phyloP scores from a whole-genome alignment of 208 protist genomes.

The Endotrypanum monterogeii region DNA sequence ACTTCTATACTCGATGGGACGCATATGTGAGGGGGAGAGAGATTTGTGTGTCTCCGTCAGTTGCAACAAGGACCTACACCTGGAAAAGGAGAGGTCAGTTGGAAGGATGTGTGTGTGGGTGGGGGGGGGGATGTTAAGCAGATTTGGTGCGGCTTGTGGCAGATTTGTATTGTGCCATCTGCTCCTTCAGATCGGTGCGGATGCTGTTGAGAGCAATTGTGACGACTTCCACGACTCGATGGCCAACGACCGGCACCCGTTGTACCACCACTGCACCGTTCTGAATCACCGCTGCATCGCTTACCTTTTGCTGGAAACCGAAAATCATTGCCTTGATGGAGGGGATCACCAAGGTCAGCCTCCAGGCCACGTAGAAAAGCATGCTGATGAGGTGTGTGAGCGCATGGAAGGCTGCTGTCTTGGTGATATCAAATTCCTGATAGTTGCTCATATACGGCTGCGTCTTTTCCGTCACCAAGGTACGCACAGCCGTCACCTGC shows the following conservation, averaged over 20 bases:
- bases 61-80: background rate
- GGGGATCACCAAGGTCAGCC: conserved; percentile 20
- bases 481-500: conserved; percentile 29
- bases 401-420: conserved; percentile 36
- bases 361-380: conserved; percentile 35
- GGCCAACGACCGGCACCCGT: conserved; percentile 40
- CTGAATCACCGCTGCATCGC: conserved; percentile 2
- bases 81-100: too few relatives aligned
- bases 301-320: conserved; percentile 20
- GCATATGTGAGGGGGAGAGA: background rate
- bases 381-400: conserved; percentile 38
- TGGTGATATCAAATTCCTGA: conserved; percentile 45
- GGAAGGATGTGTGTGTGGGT: too few relatives aligned
- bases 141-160: background rate
- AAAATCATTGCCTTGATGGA: conserved; percentile 12
- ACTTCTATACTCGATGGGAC: background rate
- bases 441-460: conserved; percentile 33
- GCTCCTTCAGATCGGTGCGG: conserved; percentile 32
- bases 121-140: background rate
- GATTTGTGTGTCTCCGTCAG: background rate
- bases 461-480: conserved; percentile 25
- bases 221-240: conserved; percentile 27
- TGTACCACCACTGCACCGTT: conserved; percentile 16
- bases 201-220: conserved; percentile 33
- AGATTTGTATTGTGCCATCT: conserved; percentile 25